phyloP scores from a whole-genome alignment of 1,284 basidiomycete genomes.

The Trametes hirsuta region DNA sequence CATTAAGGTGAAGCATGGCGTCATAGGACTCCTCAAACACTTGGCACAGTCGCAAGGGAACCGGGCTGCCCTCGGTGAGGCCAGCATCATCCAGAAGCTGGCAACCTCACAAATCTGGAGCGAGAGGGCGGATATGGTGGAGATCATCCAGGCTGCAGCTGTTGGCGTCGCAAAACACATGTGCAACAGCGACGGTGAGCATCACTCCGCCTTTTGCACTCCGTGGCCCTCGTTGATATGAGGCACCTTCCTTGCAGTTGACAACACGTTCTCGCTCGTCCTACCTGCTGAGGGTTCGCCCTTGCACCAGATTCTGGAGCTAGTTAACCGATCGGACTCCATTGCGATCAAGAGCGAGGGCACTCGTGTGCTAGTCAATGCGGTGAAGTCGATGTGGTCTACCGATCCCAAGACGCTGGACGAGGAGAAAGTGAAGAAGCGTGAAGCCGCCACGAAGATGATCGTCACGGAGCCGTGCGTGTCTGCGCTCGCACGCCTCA shows the following conservation, averaged over 20 bases:
- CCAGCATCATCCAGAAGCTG: constrained; percentile 65
- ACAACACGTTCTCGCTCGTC: constrained; percentile 63
- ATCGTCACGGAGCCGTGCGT: constrained; percentile 59
- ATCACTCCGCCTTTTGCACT: constrained; percentile 11
- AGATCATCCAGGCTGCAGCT: constrained; percentile 85
- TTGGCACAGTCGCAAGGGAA: constrained; percentile 77
- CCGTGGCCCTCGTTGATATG: constrained; percentile 12
- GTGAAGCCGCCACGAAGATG: constrained; percentile 56
- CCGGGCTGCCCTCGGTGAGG: constrained; percentile 62
- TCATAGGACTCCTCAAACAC: constrained; percentile 84
- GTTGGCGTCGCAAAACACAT: constrained; percentile 91
- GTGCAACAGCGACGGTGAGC: constrained; percentile 74
- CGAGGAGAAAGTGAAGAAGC: constrained; percentile 44
- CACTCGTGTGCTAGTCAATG: constrained; percentile 85
- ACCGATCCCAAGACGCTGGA: constrained; percentile 43
- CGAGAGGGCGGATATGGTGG: constrained; percentile 74
- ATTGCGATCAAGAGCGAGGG: constrained; percentile 87
- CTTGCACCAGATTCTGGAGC: constrained; percentile 70
- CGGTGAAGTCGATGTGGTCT: constrained; percentile 73
- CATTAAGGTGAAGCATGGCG: constrained; percentile 84
- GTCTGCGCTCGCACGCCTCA: constrained; percentile 69
- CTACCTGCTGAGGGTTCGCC: constrained; percentile 50
- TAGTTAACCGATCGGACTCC: constrained; percentile 82
- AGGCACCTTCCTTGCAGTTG: constrained; percentile 46
- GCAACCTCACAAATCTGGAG: constrained; percentile 74